Base-by-base conservation (phyloP, 768 basidiomycete species). In the Pisolithus tinctorius region DNA sequence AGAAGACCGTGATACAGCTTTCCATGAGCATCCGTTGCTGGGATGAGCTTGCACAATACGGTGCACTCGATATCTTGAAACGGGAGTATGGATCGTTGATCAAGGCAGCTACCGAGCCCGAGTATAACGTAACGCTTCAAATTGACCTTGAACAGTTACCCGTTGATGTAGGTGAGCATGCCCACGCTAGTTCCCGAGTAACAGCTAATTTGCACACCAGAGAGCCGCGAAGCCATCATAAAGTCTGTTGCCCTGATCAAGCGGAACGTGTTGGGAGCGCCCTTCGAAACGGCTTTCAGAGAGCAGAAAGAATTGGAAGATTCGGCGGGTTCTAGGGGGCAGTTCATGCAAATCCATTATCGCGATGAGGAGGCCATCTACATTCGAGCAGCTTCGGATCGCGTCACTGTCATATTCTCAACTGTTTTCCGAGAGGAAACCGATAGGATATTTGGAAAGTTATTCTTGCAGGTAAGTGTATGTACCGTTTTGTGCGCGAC, bases 21-120 rank as follows among this genome's bases (percentile, higher is more conserved):
- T 98, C 95, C 29, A 98, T 99, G 93, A 85, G 86, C 68, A 93
- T 98, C 52, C 86, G 90, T 45, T 99, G 95, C 73, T 99, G 95
- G 95, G 81, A 86, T 54, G 93, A 98, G 65, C 82, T 99, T 42
- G 84, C 84, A 10, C 74, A 78, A 48, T 95, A 90, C 62, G 96
- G 95, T 42, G 96, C 90, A 1, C 61, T 83, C 30, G 82, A 90
- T 47, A 70, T 95, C 34, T 70, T 99, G 50, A 70, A 76, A 61
- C 77, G 88, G 42, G 92, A 95, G 69, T 98, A 97, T 65, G 91
- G 89, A 5, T 61, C 78, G 3, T 72, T 87, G 58, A 67, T 97
- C 45, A 71, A 77, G 52, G 68, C 74, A 23, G 75, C 85, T 57
- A 75, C 85, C 1, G 94, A 99, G 66, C 77, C 83, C 3, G 93